These are phyloP conservation scores for Alloteropsis angusta DNA, from an alignment of 202 grass and related monocot genomes.

Conservation along the genomic window DNA sequence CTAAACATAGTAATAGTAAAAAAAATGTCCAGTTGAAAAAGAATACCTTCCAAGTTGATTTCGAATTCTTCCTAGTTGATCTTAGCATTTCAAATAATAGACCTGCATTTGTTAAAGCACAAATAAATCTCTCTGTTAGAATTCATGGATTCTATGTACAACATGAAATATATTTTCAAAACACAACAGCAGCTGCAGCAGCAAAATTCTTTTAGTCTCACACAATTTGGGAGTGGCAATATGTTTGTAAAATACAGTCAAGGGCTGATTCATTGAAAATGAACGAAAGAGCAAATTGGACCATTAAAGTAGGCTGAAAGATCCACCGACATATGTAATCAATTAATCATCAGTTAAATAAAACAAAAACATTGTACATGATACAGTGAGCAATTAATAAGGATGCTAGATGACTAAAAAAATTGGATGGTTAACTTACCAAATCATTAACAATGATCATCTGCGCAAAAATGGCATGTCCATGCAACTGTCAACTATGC, in stretches of 20 bases:
- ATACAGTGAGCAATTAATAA: neutral
- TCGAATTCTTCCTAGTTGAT: slow-evolving; percentile 65
- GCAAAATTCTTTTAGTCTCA: neutral
- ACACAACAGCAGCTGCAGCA: neutral
- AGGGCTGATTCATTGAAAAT: slow-evolving; percentile 7
- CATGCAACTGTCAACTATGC: neutral
- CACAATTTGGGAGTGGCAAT: neutral
- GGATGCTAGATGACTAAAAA: neutral
- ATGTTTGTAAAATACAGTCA: neutral
- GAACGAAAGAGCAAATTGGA: neutral
- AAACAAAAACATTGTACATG: neutral
- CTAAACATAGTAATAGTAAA: neutral
- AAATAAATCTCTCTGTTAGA: neutral
- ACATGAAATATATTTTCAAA: neutral
- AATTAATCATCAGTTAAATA: neutral
- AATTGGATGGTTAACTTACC: neutral
- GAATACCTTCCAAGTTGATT: slow-evolving; percentile 84
- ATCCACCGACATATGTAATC: neutral
- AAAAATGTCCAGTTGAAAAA: neutral
- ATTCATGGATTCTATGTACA: neutral
- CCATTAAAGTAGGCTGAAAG: slow-evolving; percentile 2
- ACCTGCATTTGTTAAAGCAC: slow-evolving; percentile 37
- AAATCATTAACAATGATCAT: neutral
- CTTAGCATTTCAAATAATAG: slow-evolving; percentile 87
- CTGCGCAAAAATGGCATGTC: neutral